Evolutionary conservation across 768 basidiomycete species (phyloP).

Genomic region (Hericium erinaceus): DNA sequence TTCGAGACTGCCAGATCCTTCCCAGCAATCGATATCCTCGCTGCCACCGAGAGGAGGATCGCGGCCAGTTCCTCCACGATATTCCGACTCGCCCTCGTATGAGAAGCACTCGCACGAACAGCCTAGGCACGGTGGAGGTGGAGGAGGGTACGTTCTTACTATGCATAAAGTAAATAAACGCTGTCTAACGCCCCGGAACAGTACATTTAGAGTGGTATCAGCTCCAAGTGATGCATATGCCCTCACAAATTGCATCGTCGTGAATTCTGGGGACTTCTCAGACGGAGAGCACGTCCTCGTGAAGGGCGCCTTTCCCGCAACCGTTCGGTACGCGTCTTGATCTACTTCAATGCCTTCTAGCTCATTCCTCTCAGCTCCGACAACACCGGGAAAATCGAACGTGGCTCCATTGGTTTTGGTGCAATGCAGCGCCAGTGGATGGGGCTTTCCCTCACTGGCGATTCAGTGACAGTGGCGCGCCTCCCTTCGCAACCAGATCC

Average conservation of each 20-base stretch:
- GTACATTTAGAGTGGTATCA: slow-evolving; percentile 19
- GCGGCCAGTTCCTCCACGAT: slow-evolving; percentile 18
- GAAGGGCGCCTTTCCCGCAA: slow-evolving; percentile 63
- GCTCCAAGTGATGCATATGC: slow-evolving; percentile 39
- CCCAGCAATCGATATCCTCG: slow-evolving; percentile 9
- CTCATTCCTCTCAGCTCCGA: slow-evolving; percentile 49
- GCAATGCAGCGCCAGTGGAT: slow-evolving; percentile 84
- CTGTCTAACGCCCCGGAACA: background rate
- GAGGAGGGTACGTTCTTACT: slow-evolving; percentile 14
- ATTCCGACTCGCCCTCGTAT: slow-evolving; percentile 20
- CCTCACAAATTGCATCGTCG: slow-evolving; percentile 73
- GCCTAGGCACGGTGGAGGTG: slow-evolving; percentile 10
- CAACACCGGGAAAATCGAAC: slow-evolving; percentile 58
- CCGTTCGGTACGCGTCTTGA: slow-evolving; percentile 19
- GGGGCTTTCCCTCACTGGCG: slow-evolving; percentile 69
- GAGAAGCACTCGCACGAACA: slow-evolving; percentile 20
- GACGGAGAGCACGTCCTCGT: slow-evolving; percentile 67
- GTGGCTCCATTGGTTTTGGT: slow-evolving; percentile 69
- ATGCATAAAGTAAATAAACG: background rate
- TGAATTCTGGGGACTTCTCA: slow-evolving; percentile 68
- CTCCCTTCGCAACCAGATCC: slow-evolving; percentile 38
- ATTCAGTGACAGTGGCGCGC: slow-evolving; percentile 61
- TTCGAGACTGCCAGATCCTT: slow-evolving; percentile 8
- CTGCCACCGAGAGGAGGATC: background rate
- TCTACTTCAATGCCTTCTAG: background rate